Base-by-base conservation (phyloP, 768 basidiomycete genomes). In the Coprinopsis cinerea region DNA sequence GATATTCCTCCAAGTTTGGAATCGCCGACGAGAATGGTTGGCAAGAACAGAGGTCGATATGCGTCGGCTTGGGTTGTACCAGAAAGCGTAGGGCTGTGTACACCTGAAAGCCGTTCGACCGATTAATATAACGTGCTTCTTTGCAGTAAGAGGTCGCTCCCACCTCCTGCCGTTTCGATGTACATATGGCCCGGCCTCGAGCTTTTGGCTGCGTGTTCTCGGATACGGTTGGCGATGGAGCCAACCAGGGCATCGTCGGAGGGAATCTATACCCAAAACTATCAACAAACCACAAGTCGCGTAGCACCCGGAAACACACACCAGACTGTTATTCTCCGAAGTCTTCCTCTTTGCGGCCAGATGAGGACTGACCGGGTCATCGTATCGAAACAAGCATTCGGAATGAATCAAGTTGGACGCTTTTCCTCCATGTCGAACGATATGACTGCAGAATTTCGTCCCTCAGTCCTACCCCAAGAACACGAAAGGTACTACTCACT, bases 91-190 rank as follows among this genome's bases (percentile, higher is more conserved):
- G 95, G 95, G 56, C 91, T 94, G 58, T 96, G 94, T 10, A 95
- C 88, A 32, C 94, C 93, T 95, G 62, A 0, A 28, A 6, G 27
- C n/a, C n/a, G n/a, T n/a, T n/a, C n/a, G n/a, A n/a, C n/a, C n/a
- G n/a, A n/a, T n/a, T n/a, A n/a, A n/a, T n/a, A n/a, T n/a, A n/a
- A n/a, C n/a, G n/a, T n/a, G n/a, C n/a, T n/a, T n/a, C n/a, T n/a
- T n/a, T n/a, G n/a, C n/a, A n/a, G n/a, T n/a, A n/a, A n/a, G 14
- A 7, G 44, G 30, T 48, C 48, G 26, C 46, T 28, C 81, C 74
- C 65, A 92, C 94, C 95, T 79, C 95, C 95, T 13, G 94, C 95
- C 7, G 95, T 94, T 67, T 98, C 95, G 40, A 97, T 69, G 59
- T 86, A 97, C 74, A 93, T 77, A 58, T 85, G 79, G 2, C 75